Evolutionary conservation across 2,329 filamentous ascomycete species (phyloP).

Genomic region (Diaporthe batatas): DNA sequence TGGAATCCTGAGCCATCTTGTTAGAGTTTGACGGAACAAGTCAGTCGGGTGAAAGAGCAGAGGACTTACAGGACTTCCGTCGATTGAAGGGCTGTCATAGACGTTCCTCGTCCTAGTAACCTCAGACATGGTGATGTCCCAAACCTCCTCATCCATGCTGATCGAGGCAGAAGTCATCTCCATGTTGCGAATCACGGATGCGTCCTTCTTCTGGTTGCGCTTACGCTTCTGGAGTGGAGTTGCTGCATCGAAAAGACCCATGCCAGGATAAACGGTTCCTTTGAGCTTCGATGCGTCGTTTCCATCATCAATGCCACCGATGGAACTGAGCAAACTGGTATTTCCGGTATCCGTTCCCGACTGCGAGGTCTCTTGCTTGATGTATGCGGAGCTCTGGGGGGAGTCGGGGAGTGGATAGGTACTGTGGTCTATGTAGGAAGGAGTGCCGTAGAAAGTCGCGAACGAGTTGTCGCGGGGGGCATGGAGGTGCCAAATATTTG

Average conservation of each 20-base stretch:
- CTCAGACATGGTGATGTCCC: conserved; percentile 62
- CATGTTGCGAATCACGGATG: conserved; percentile 77
- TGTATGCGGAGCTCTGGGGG: conserved; percentile 12
- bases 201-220: conserved; percentile 83
- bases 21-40: background rate
- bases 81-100: conserved; percentile 70
- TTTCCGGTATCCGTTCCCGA: conserved; percentile 44
- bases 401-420: conserved; percentile 33
- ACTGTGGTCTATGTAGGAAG: conserved; percentile 14
- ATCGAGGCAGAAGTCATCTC: conserved; percentile 74
- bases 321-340: conserved; percentile 37
- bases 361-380: conserved; percentile 43
- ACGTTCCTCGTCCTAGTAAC: conserved; percentile 68
- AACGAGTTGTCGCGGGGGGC: conserved; percentile 13
- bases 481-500: conserved; percentile 33
- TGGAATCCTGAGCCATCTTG: conserved; percentile 33
- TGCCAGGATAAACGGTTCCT: conserved; percentile 80
- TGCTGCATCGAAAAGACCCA: conserved; percentile 86
- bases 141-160: conserved; percentile 74
- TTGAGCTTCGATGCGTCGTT: conserved; percentile 67
- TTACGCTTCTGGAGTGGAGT: conserved; percentile 79
- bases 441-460: conserved; percentile 21
- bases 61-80: conserved; percentile 62
- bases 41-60: background rate
- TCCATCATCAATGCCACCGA: conserved; percentile 48